A percentile compares a stretch with the other conserved stretches of the same genome.
phyloP scores from a whole-genome alignment of 352 stramenopile genomes.

The Globisporangium heterothallicum region DNA sequence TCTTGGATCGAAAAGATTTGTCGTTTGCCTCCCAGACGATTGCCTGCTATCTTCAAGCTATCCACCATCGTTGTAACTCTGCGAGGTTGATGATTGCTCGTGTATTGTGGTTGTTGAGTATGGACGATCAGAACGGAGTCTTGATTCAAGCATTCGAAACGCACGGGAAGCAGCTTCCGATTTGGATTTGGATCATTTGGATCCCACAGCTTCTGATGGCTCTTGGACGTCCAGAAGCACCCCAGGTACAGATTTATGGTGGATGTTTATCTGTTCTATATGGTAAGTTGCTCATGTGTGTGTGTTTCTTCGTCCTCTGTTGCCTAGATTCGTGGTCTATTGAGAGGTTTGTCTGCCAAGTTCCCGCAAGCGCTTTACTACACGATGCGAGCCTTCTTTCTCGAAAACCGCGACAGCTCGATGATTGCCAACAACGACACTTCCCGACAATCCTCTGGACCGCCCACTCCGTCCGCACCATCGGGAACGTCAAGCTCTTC shows the following conservation, averaged over 20 bases:
- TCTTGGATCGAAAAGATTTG: constrained; percentile 69
- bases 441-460: constrained; percentile 13
- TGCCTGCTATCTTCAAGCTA: constrained; percentile 91
- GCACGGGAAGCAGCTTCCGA: constrained; percentile 91
- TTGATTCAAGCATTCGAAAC: constrained; percentile 90
- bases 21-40: constrained; percentile 86
- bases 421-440: constrained; percentile 38
- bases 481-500: neutral
- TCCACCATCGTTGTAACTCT: constrained; percentile 87
- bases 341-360: constrained; percentile 83
- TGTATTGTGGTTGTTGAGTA: constrained; percentile 88
- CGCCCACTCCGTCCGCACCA: constrained; percentile 9
- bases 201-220: constrained; percentile 96
- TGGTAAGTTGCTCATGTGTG: neutral
- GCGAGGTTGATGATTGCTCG: constrained; percentile 87
- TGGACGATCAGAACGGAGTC: constrained; percentile 75
- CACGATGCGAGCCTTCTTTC: constrained; percentile 96
- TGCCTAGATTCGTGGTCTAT: constrained; percentile 65
- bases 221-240: constrained; percentile 89
- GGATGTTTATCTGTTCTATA: neutral
- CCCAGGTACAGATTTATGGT: constrained; percentile 24
- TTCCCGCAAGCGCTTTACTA: constrained; percentile 99
- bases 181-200: constrained; percentile 99
- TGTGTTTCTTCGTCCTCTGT: neutral
- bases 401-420: constrained; percentile 94